These are phyloP conservation scores for sunflower (Helianthus annuus) DNA, from an alignment of 129 eudicot species.

Conservation along the genomic window HanXRQr2.0-SUNRISE NC_035447.2:16684997-16685496, in stretches of 20 bases:
- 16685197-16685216: slow-evolving; percentile 90
- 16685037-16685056: slow-evolving; percentile 71
- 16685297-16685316: slow-evolving; percentile 91
- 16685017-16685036: slow-evolving; percentile 55
- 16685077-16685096: slow-evolving; percentile 74
- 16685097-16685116: slow-evolving; percentile 95
- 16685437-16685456: slow-evolving; percentile 76
- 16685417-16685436: slow-evolving; percentile 72
- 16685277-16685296: slow-evolving; percentile 58
- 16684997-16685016: slow-evolving; percentile 44
- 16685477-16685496: slow-evolving; percentile 52
- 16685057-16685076: slow-evolving; percentile 74
- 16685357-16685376: slow-evolving; percentile 75
- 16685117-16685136: slow-evolving; percentile 83
- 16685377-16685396: slow-evolving; percentile 63
- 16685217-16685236: slow-evolving; percentile 92
- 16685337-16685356: slow-evolving; percentile 90
- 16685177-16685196: slow-evolving; percentile 94
- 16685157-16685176: slow-evolving; percentile 84
- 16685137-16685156: slow-evolving; percentile 92
- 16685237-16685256: slow-evolving; percentile 67
- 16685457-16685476: slow-evolving; percentile 64
- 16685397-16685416: slow-evolving; percentile 72
- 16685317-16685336: slow-evolving; percentile 87
- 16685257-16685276: slow-evolving; percentile 68